Base-by-base conservation (phyloP, 2,329 filamentous ascomycete genomes). In the Thielaviopsis populi region DNA sequence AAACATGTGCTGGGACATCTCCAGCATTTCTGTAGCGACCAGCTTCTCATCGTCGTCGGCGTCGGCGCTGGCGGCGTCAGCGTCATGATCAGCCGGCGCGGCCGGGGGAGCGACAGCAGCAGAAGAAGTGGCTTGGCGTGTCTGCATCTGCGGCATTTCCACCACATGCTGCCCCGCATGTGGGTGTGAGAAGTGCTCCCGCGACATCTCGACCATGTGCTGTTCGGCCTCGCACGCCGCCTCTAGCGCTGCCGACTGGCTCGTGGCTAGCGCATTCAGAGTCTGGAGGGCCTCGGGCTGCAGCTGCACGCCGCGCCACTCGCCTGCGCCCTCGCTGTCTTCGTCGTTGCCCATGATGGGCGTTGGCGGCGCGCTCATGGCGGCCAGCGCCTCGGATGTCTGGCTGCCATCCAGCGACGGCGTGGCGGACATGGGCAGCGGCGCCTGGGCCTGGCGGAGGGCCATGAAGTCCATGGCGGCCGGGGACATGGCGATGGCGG, bases 381-480 rank as follows among this genome's bases (percentile, higher is more conserved):
- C 82, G 1, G 90, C 89, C 73, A 95, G 81, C 72, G 95, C 91
- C 71, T 96, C 91, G 1, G 91, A 95, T 8, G 85, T 87, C 70
- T 94, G 76, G 74, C 90, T 96, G 24, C 91, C 91, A 75, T 96
- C 91, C 2, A 96, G 79, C 3, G 92, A 96, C 2, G 92, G 92
- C 3, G 91, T 87, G 5, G 89, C 87, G 63, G 89, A 91, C 37
- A 84, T 81, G 42, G 83, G 85, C 1, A 90, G 90, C 2, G 92
- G 79, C 59, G 83, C 80, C 24, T 85, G 80, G 33, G 83, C 71
- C 66, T 83, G 82, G 68, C 83, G 81, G 66, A 77, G 74, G 61
- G 80, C 80, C 72, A 96, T 83, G 70, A 88, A 85, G 11, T 84
- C 84, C 68, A 92, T 79, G 64, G 87, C 83, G 19, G 83, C 84